Evolutionary conservation across 2,329 filamentous ascomycete genomes (phyloP).

Genomic region (Polychaeton citri): DNA sequence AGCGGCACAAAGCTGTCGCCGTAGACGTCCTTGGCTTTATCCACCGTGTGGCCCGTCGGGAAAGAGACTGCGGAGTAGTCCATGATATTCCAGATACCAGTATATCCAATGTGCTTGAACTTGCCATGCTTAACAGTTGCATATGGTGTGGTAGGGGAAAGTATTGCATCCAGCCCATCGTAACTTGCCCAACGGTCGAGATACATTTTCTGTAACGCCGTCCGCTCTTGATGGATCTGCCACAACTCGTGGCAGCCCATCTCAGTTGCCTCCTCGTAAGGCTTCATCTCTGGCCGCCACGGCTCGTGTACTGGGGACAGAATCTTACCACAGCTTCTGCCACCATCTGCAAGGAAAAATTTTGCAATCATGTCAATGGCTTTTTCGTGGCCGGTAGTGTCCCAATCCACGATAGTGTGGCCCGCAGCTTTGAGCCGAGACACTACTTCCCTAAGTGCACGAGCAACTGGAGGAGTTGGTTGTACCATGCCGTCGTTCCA

Average conservation of each 20-base stretch:
- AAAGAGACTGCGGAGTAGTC: conserved; percentile 35
- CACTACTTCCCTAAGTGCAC: conserved; percentile 43
- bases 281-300: conserved; percentile 35
- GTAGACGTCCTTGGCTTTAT: conserved; percentile 25
- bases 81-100: conserved; percentile 33
- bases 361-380: conserved; percentile 35
- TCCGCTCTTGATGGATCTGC: conserved; percentile 36
- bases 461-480: conserved; percentile 45
- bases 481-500: conserved; percentile 47
- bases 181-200: conserved; percentile 31
- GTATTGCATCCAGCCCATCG: conserved; percentile 30
- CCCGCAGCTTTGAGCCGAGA: conserved; percentile 37
- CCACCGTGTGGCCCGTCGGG: conserved; percentile 26
- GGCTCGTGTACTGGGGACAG: conserved; percentile 30
- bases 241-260: conserved; percentile 32
- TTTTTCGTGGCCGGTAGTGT: conserved; percentile 39
- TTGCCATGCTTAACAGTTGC: conserved; percentile 28
- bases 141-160: conserved; percentile 34
- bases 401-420: conserved; percentile 45
- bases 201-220: conserved; percentile 26
- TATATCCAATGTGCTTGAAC: conserved; percentile 31
- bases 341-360: conserved; percentile 40
- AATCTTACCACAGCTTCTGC: conserved; percentile 30
- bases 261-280: conserved; percentile 31
- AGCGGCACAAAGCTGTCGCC: conserved; percentile 14